Evolutionary conservation across 768 basidiomycete species (phyloP).

Genomic region (Rhizopogon rudus): DNA sequence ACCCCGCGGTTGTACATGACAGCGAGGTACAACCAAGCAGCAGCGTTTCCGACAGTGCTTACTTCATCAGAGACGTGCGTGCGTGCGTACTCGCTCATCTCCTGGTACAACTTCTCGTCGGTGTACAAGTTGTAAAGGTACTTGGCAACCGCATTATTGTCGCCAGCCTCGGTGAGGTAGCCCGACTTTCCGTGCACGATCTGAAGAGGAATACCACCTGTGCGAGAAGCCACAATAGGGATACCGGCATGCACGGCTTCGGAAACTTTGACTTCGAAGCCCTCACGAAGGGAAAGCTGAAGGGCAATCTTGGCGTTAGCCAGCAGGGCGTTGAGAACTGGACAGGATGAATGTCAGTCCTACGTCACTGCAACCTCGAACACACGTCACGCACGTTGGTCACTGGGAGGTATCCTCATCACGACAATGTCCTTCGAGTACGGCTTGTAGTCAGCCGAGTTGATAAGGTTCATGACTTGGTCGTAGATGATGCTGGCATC

Average conservation of each 20-base stretch:
- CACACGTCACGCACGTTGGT: conserved; percentile 55
- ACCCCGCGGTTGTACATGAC: conserved; percentile 75
- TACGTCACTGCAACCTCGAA: conserved; percentile 3
- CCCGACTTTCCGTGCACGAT: conserved; percentile 86
- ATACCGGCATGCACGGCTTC: conserved; percentile 91
- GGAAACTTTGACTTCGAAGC: conserved; percentile 96
- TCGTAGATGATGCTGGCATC: conserved; percentile 93
- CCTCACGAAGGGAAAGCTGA: conserved; percentile 90
- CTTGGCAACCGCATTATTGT: conserved; percentile 70
- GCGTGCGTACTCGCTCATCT: conserved; percentile 62
- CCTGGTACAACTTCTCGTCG: conserved; percentile 59
- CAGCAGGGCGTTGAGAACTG: conserved; percentile 85
- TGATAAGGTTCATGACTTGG: conserved; percentile 60
- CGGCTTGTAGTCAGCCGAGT: conserved; percentile 43
- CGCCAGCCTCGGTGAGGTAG: conserved; percentile 73
- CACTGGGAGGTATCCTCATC: conserved; percentile 78
- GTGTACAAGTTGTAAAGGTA: conserved; percentile 76
- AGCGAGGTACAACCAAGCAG: conserved; percentile 63
- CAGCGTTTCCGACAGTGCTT: conserved; percentile 76
- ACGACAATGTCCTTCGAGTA: conserved; percentile 66
- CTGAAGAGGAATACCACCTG: conserved; percentile 94
- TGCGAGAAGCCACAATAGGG: conserved; percentile 77
- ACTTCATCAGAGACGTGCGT: conserved; percentile 84
- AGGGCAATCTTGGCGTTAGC: conserved; percentile 86
- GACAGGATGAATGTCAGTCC: background rate